These are phyloP conservation scores for Spathaspora sp. DNA, from an alignment of 1,139 yeast species.

Conservation along the genomic window DNA sequence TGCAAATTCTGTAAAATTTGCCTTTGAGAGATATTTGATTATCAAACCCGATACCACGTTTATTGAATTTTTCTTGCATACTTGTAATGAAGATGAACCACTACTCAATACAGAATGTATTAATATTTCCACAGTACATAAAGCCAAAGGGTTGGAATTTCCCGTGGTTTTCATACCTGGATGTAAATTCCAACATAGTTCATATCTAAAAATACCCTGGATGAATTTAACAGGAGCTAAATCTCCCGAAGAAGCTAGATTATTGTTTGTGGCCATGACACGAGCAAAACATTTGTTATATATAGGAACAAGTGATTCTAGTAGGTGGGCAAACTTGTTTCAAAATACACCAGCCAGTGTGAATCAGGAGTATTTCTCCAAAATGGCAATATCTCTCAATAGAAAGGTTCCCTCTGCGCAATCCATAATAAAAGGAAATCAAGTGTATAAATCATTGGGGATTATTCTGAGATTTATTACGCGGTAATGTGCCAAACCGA, in stretches of 20 bases:
- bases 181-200: constrained; percentile 16
- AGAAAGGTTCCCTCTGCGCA: constrained; percentile 6
- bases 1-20: constrained; percentile 23
- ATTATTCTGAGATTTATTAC: background rate
- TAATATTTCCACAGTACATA: constrained; percentile 63
- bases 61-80: constrained; percentile 40
- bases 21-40: constrained; percentile 19
- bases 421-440: background rate
- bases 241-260: constrained; percentile 25
- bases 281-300: constrained; percentile 59
- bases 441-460: background rate
- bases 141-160: constrained; percentile 71
- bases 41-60: constrained; percentile 17
- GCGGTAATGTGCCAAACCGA: background rate
- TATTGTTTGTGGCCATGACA: constrained; percentile 65
- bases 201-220: constrained; percentile 5
- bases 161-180: constrained; percentile 64
- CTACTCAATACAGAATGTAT: constrained; percentile 28
- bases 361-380: constrained; percentile 2
- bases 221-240: constrained; percentile 5
- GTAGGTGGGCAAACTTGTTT: background rate
- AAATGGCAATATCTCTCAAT: constrained; percentile 9
- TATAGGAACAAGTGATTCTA: constrained; percentile 14
- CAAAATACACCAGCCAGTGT: background rate
- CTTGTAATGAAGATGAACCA: constrained; percentile 46